Evolutionary conservation across 2,329 filamentous ascomycete species (phyloP).

Genomic region (Cordyceps javanica): DNA sequence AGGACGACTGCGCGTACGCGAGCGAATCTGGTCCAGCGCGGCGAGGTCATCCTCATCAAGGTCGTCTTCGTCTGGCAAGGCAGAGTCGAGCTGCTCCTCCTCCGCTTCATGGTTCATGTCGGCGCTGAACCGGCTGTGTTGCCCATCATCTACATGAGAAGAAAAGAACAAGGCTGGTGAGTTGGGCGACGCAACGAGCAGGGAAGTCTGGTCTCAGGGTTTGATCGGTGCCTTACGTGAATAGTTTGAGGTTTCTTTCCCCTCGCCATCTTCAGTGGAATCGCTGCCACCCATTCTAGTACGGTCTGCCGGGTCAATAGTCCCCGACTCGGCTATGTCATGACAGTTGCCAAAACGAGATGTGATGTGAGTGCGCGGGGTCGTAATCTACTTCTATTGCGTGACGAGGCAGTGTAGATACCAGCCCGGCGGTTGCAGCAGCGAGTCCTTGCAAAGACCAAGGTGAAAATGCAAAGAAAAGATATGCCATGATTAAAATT

Average conservation of each 20-base stretch:
- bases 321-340: not conserved
- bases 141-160: not conserved
- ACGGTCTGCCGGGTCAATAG: not conserved
- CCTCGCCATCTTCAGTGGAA: not conserved
- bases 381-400: not conserved
- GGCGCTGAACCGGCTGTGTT: not conserved
- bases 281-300: not conserved
- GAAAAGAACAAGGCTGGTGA: not conserved
- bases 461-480: not conserved
- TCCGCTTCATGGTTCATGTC: not conserved
- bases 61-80: slow-evolving; percentile 27
- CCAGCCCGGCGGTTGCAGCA: not conserved
- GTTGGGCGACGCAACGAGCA: not conserved
- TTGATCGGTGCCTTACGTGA: not conserved
- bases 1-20: slow-evolving; percentile 26
- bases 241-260: not conserved
- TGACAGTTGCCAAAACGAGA: not conserved
- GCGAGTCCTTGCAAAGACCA: not conserved
- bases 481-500: not conserved
- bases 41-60: slow-evolving; percentile 29
- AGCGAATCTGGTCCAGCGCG: slow-evolving; percentile 28
- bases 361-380: not conserved
- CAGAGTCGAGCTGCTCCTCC: not conserved
- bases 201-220: not conserved
- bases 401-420: not conserved